Base-by-base conservation (phyloP, 176 grass and related monocot genomes). In the Themeda triandra region DNA sequence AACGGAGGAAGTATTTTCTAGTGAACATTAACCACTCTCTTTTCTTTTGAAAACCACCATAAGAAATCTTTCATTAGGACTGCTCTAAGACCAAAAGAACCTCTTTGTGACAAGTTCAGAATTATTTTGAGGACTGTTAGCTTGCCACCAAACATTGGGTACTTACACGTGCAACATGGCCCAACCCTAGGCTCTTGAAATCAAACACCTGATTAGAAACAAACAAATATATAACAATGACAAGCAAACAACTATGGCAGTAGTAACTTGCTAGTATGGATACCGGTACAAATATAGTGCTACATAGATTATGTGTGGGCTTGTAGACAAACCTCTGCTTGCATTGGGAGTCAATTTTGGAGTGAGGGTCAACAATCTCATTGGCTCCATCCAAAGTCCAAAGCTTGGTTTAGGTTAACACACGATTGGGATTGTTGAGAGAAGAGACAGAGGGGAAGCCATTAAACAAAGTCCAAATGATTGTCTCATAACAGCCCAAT, bases 401-500 rank as follows among this genome's bases (percentile, higher is more conserved):
- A 51, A 19, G 39, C 17, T 65, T 5, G 10, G 18, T 33, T 54
- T 53, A 53, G 29, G 29, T 35, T 15, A 53, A 35, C 19, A 69
- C 69, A 2, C 25, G 35, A 71, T 17, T 41, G 32, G 33, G 66
- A 39, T 59, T 13, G 66, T 59, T 14, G n/a, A n/a, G 18, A 58
- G 7, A 70, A 25, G 53, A 64, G 42, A 54, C 29, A 65, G 10
- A 32, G 21, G 2, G 56, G 65, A 82, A 77, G 71, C 7, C 70
- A 82, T 72, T 87, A 87, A 79, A 75, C 81, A 81, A 68, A 79
- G 17, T 49, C 0, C 42, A 33, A 75, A 89, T 89, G 80, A 89
- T 89, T 89, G 87, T 69, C 28, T 82, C 54, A 89, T 92, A 31
- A 92, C 49, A 83, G 70, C 83, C 76, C 75, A 86, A 89, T 80